A percentile compares a stretch with the other conserved stretches of the same genome.
phyloP scores from a whole-genome alignment of 805 yeast species.

The Yarrowia sp. region DNA sequence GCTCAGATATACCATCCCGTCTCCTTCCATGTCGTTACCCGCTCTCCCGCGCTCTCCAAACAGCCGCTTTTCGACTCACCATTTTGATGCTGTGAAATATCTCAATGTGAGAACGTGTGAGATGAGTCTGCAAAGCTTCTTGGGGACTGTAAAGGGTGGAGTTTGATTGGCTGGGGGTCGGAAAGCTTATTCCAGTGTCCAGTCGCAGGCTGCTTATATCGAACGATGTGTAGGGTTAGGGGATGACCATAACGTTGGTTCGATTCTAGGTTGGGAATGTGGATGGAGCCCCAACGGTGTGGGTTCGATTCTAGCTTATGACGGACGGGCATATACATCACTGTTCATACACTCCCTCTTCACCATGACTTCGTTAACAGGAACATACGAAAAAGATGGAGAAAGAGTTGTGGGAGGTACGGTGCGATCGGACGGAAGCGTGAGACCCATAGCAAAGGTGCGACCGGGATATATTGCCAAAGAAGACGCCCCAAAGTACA shows the following conservation, averaged over 20 bases:
- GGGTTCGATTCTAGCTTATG: no score
- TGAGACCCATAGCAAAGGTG: slow-evolving; percentile 30
- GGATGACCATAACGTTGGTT: no score
- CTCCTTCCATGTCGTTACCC: no score
- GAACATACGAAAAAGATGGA: slow-evolving; percentile 22
- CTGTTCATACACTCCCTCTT: no score
- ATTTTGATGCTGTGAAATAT: slow-evolving; percentile 24
- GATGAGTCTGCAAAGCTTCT: slow-evolving; percentile 20
- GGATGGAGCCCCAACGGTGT: no score
- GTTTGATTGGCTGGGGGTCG: not conserved
- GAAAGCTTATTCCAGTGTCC: not conserved
- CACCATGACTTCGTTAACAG: slow-evolving; percentile 7
- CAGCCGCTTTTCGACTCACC: not conserved
- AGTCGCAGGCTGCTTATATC: not conserved
- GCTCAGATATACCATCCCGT: no score
- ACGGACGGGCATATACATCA: no score
- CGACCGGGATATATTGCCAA: slow-evolving; percentile 33
- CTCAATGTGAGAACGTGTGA: slow-evolving; percentile 18
- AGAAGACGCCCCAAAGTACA: slow-evolving; percentile 30
- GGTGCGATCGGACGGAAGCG: slow-evolving; percentile 32
- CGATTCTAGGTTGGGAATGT: not conserved
- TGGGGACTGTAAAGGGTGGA: not conserved
- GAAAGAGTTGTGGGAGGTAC: slow-evolving; percentile 27
- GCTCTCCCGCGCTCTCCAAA: not conserved
- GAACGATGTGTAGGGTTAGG: not conserved